These are phyloP conservation scores for Alternaria solani DNA, from an alignment of 2,329 filamentous ascomycete species.

Conservation along the genomic window DNA sequence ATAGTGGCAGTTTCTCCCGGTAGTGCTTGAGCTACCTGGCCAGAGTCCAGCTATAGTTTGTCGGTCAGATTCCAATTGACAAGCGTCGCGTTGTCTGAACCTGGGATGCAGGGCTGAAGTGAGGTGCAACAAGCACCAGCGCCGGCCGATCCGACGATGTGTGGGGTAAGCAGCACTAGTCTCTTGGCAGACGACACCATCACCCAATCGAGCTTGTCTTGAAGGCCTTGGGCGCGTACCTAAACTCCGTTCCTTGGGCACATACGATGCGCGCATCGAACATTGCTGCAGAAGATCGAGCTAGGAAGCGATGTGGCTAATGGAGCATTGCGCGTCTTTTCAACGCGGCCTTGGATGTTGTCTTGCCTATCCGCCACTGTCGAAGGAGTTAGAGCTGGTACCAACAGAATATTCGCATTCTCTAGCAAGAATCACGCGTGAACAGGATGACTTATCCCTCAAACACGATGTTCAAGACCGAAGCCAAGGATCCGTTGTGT, in stretches of 20 bases:
- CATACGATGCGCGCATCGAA: slow-evolving; percentile 34
- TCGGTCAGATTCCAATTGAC: background rate
- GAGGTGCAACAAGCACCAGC: slow-evolving; percentile 26
- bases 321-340: slow-evolving; percentile 30
- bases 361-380: background rate
- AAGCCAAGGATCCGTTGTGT: background rate
- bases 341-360: slow-evolving; percentile 2
- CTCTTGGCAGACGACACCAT: slow-evolving; percentile 44
- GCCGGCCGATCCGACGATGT: slow-evolving; percentile 39
- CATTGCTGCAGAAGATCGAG: slow-evolving; percentile 28
- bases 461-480: background rate
- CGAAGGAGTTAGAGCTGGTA: background rate
- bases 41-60: background rate
- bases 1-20: background rate
- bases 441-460: background rate
- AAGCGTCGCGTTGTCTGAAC: slow-evolving; percentile 1
- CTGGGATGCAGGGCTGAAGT: slow-evolving; percentile 14
- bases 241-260: slow-evolving; percentile 20
- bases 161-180: slow-evolving; percentile 35
- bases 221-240: slow-evolving; percentile 19
- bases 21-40: background rate
- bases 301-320: slow-evolving; percentile 3
- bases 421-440: background rate
- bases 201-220: slow-evolving; percentile 24
- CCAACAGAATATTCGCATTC: background rate